Evolutionary conservation across 495 filamentous ascomycete species (phyloP), one percentile per base, ranked within the genome.

Genomic region (Hypoxylon perforatum): DNA sequence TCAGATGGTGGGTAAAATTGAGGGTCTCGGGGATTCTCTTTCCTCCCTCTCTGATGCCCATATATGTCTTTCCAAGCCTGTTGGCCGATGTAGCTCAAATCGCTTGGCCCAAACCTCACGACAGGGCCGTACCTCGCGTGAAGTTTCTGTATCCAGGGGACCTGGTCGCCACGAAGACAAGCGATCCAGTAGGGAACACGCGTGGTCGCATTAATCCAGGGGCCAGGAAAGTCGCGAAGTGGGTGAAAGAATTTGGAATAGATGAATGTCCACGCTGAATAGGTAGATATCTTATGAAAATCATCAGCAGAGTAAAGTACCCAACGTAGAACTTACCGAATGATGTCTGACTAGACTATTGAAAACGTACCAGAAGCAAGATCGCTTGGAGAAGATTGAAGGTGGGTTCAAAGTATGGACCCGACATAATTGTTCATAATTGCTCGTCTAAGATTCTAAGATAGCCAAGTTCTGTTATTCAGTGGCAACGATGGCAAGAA

Each of bases 61-160:
- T 84, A 84, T 28, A 86, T 86, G 36, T 82, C 76, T 45, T 77
- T 80, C 79, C 80, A 86, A 1, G 82, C 83, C 0, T 73, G 46
- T 1, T 62, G 71, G 5, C 66, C 74, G 15, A 67, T 78, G 55
- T 76, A 82, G 11, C 81, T 81, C 44, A 84, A 72, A 33, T 77
- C 71, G 41, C 78, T 72, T 0, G 80, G 81, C 1, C 70, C 72
- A n/a, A 78, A 67, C 21, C 79, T 76, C 7, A 84, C 78, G n/a
- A 79, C 70, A 2, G 71, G 74, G 17, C 82, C 81, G 52, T 84
- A 78, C 63, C 66, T 70, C 23, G 74, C 66, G 57, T 83, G 82
- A 23, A 82, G 67, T 25, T 41, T 18, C 6, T 35, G 19, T 14
- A 72, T 53, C 61, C 61, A 72, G 21, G 35, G 28, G 14, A 60